Percentiles rank a stretch among this genome's conserved stretches.
phyloP scores from a whole-genome alignment of 352 stramenopile genomes.

The Globisporangium yorkense region DNA sequence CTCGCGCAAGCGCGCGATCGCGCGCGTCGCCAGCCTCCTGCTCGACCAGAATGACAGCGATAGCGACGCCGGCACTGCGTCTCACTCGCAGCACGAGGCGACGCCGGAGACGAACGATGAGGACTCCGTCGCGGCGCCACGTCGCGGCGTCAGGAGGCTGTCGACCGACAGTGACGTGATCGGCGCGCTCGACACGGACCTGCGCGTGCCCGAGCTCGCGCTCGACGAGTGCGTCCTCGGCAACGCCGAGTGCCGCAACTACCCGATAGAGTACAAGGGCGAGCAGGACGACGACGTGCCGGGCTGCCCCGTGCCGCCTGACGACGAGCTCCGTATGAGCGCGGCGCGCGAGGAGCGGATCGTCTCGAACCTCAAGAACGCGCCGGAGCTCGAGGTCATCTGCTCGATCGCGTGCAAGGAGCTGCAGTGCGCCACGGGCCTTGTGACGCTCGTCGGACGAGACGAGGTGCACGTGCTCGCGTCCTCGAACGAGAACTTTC shows the following conservation, averaged over 20 bases:
- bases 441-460: constrained; percentile 46
- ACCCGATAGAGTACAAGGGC: constrained; percentile 24
- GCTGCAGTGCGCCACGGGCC: constrained; percentile 33
- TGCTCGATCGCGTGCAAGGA: constrained; percentile 47
- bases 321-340: constrained; percentile 32
- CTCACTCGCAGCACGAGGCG: neutral
- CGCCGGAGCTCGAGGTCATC: constrained; percentile 57
- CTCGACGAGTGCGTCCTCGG: constrained; percentile 15
- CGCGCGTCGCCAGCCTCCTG: constrained; percentile 54
- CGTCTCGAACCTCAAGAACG: constrained; percentile 27
- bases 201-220: constrained; percentile 5
- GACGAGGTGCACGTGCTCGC: constrained; percentile 36
- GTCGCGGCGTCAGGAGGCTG: too few relatives aligned
- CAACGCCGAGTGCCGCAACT: constrained; percentile 27
- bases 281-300: constrained; percentile 3
- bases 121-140: neutral
- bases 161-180: constrained; percentile 1
- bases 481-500: constrained; percentile 28
- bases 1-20: constrained; percentile 16
- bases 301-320: constrained; percentile 24
- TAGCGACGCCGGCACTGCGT: neutral
- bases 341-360: constrained; percentile 30
- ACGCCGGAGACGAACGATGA: too few relatives aligned
- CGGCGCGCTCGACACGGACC: constrained; percentile 1
- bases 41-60: constrained; percentile 20